Conservation (phyloP, 805 yeast species). For the Metschnikowia vanudenii region DNA sequence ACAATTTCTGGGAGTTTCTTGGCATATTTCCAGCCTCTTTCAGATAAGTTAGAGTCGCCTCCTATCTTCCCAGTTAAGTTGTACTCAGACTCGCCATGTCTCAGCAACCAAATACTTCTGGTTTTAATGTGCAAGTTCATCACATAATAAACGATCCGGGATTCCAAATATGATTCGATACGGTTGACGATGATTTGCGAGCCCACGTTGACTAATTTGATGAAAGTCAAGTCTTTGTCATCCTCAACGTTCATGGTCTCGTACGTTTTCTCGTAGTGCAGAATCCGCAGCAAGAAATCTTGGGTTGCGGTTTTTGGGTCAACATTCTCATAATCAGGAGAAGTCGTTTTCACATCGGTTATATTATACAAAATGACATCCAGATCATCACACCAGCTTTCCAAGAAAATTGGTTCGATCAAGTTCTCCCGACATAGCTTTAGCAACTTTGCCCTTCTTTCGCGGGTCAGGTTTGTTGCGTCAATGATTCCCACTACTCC, state of each 20-base stretch:
- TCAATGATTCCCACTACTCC: slow-evolving; percentile 93
- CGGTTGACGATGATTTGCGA: slow-evolving; percentile 85
- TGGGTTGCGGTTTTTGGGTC: slow-evolving; percentile 69
- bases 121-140: slow-evolving; percentile 95
- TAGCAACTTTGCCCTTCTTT: slow-evolving; percentile 64
- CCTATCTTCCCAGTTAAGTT: slow-evolving; percentile 94
- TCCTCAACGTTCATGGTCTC: slow-evolving; percentile 63
- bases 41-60: slow-evolving; percentile 85
- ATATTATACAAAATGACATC: slow-evolving; percentile 76
- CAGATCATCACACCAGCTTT: slow-evolving; percentile 85
- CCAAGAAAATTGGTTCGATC: slow-evolving; percentile 89
- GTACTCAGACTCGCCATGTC: slow-evolving; percentile 94
- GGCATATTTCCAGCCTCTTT: slow-evolving; percentile 83
- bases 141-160: slow-evolving; percentile 90
- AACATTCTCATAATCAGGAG: slow-evolving; percentile 73
- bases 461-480: slow-evolving; percentile 84
- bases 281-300: slow-evolving; percentile 74
- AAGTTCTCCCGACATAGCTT: slow-evolving; percentile 58
- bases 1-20: slow-evolving; percentile 76
- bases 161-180: slow-evolving; percentile 84
- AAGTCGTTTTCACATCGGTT: slow-evolving; percentile 79
- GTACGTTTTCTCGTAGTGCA: slow-evolving; percentile 69
- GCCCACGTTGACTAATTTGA: slow-evolving; percentile 83
- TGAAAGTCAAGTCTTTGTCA: slow-evolving; percentile 72
- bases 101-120: slow-evolving; percentile 85